Evolutionary conservation across 441 rosid genomes (phyloP).

Genomic region (Eutrema salsugineum): DNA sequence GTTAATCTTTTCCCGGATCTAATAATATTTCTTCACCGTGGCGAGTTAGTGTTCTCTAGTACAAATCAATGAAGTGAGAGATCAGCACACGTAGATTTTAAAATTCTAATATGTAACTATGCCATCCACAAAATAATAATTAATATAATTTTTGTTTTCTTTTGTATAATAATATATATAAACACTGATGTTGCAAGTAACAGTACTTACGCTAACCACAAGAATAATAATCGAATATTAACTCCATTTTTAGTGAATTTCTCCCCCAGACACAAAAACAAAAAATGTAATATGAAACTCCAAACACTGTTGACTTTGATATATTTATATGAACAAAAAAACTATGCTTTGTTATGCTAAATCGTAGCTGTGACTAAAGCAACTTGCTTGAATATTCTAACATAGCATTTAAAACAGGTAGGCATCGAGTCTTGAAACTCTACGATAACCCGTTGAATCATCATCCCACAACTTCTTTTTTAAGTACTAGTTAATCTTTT

Average conservation of each 20-base stretch:
- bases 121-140: not conserved
- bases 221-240: not conserved
- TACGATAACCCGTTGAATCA: constrained; percentile 20
- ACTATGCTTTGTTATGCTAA: constrained; percentile 14
- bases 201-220: not conserved
- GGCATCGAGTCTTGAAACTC: constrained; percentile 32
- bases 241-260: not conserved
- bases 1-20: too few species aligned
- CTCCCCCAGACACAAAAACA: too few species aligned
- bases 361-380: constrained; percentile 25
- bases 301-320: constrained; percentile 20
- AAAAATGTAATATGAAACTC: not conserved
- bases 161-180: not conserved
- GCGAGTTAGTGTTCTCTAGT: too few species aligned
- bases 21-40: too few species aligned
- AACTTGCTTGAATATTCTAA: constrained; percentile 20
- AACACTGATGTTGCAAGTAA: not conserved
- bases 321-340: not conserved
- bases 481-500: not conserved
- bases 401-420: constrained; percentile 22
- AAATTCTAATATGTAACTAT: not conserved
- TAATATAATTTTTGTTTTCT: not conserved
- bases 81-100: too few species aligned
- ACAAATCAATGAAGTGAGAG: too few species aligned
- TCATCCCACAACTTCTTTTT: not conserved